Evolutionary conservation across 2,329 filamentous ascomycete species (phyloP).

Genomic region (Penicillium expansum): DNA sequence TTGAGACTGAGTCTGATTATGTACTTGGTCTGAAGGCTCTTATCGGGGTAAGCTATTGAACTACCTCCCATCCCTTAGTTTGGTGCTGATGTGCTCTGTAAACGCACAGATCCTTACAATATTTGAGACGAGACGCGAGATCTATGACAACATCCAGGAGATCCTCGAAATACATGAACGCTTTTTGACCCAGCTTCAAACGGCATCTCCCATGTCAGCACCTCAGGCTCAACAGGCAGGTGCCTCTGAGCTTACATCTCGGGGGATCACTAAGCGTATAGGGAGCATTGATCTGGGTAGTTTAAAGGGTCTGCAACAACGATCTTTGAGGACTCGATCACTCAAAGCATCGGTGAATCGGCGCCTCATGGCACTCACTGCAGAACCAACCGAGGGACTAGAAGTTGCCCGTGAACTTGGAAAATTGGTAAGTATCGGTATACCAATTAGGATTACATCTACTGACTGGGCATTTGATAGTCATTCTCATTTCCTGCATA

Average conservation of each 20-base stretch:
- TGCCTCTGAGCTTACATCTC: slow-evolving; percentile 20
- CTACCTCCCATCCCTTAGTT: not conserved
- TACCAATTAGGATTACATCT: slow-evolving; percentile 14
- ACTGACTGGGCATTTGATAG: slow-evolving; percentile 55
- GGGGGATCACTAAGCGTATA: slow-evolving; percentile 46
- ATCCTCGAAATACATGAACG: slow-evolving; percentile 82
- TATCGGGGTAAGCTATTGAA: slow-evolving; percentile 63
- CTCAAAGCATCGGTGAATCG: slow-evolving; percentile 29
- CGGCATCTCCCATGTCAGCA: slow-evolving; percentile 60
- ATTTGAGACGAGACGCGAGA: slow-evolving; percentile 68
- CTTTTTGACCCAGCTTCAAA: slow-evolving; percentile 71
- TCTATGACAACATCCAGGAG: slow-evolving; percentile 74
- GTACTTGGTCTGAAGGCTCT: slow-evolving; percentile 83
- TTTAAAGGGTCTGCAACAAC: slow-evolving; percentile 28
- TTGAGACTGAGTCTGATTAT: slow-evolving; percentile 83
- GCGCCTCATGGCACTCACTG: slow-evolving; percentile 40
- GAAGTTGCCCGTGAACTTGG: slow-evolving; percentile 56
- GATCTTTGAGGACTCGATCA: slow-evolving; percentile 30
- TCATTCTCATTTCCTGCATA: slow-evolving; percentile 81
- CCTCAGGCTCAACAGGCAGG: slow-evolving; percentile 32
- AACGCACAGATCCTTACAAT: slow-evolving; percentile 65
- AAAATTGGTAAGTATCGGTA: slow-evolving; percentile 44
- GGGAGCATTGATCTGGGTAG: slow-evolving; percentile 49
- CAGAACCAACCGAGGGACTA: slow-evolving; percentile 54
- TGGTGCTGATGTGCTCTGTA: slow-evolving; percentile 32